These are phyloP conservation scores for Cordyceps javanica DNA, from an alignment of 2,329 filamentous ascomycete species.

Conservation along the genomic window DNA sequence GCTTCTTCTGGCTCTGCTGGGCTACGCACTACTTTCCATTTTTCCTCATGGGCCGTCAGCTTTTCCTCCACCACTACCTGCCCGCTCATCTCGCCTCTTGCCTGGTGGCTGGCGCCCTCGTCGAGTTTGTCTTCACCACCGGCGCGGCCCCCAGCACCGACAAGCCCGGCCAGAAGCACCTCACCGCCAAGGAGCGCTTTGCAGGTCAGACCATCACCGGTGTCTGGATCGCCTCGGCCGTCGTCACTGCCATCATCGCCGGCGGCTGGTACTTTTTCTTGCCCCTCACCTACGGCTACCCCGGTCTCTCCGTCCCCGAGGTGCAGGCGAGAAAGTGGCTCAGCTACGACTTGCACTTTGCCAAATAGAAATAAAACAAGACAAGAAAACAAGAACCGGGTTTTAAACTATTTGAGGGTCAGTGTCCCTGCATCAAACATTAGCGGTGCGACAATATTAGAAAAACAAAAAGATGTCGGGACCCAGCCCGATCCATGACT, in stretches of 20 bases:
- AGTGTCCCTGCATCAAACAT: neutral
- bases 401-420: neutral
- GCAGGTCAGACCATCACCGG: conserved; percentile 69
- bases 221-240: conserved; percentile 70
- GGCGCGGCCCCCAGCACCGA: conserved; percentile 53
- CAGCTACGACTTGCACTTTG: conserved; percentile 95
- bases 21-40: conserved; percentile 96
- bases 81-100: conserved; percentile 88
- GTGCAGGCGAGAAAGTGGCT: conserved; percentile 89
- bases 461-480: neutral
- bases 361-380: conserved; percentile 86
- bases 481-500: neutral
- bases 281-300: conserved; percentile 91
- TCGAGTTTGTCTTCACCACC: conserved; percentile 94
- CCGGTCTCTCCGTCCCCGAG: conserved; percentile 72
- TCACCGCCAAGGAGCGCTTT: conserved; percentile 77
- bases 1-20: conserved; percentile 99
- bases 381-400: no score
- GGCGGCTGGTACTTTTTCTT: conserved; percentile 90
- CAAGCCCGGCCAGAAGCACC: conserved; percentile 46
- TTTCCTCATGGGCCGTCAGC: conserved; percentile 94
- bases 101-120: conserved; percentile 80
- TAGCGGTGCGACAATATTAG: no score
- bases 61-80: conserved; percentile 97
- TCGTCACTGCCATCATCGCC: conserved; percentile 61